Conservation (phyloP, 768 basidiomycete genomes). For the Russula sp. region DNA sequence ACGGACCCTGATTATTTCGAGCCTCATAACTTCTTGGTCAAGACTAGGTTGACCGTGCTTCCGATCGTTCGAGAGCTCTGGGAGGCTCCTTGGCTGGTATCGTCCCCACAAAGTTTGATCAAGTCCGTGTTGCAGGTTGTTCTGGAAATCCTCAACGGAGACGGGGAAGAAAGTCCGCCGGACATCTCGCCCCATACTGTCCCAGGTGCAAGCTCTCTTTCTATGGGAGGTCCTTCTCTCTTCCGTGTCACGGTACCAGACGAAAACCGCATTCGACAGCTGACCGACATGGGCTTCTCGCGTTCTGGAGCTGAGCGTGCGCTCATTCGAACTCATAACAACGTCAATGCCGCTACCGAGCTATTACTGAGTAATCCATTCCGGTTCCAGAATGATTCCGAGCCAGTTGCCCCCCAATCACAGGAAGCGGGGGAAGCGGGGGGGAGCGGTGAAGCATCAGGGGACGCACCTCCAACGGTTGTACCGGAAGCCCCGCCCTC, state of each 20-base stretch:
- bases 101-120: conserved; percentile 70
- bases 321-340: conserved; percentile 80
- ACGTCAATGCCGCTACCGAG: conserved; percentile 85
- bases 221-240: conserved; percentile 37
- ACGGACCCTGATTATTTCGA: conserved; percentile 80
- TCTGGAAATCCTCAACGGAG: conserved; percentile 76
- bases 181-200: conserved; percentile 38
- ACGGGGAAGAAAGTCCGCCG: conserved; percentile 68
- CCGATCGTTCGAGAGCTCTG: conserved; percentile 71
- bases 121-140: conserved; percentile 74
- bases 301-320: conserved; percentile 85
- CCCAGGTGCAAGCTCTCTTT: conserved; percentile 36
- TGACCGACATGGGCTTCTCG: conserved; percentile 97
- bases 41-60: conserved; percentile 64
- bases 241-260: conserved; percentile 53
- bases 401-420: conserved; percentile 39
- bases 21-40: conserved; percentile 82
- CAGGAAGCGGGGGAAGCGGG: conserved; percentile 31
- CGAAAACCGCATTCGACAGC: conserved; percentile 73
- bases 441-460: conserved; percentile 25
- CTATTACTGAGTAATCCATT: conserved; percentile 80
- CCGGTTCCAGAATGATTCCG: conserved; percentile 67
- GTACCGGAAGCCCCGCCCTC: conserved; percentile 20
- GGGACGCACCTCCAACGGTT: conserved; percentile 25
- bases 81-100: conserved; percentile 79